Evolutionary conservation across 2,329 filamentous ascomycete species (phyloP).

Genomic region (Chrysosporium keratinophilum): DNA sequence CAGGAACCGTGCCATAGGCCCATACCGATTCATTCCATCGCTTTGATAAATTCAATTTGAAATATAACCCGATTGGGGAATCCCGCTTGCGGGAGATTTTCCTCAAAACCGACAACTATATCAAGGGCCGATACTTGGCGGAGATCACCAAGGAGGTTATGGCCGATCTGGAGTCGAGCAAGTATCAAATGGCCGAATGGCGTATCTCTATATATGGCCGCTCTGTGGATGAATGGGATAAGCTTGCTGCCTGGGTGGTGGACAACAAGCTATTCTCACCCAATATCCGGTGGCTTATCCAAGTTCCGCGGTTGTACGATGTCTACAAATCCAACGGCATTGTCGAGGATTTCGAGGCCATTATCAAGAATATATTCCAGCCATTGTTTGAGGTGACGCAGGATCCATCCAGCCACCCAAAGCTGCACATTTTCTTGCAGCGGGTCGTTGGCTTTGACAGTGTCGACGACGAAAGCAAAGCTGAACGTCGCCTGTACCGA

Average conservation of each 20-base stretch:
- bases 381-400: constrained; percentile 91
- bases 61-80: constrained; percentile 96
- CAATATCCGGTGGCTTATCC: constrained; percentile 94
- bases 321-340: constrained; percentile 84
- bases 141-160: constrained; percentile 99
- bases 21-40: constrained; percentile 97
- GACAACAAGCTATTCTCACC: constrained; percentile 97
- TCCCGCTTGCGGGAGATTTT: constrained; percentile 96
- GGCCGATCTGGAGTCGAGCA: constrained; percentile 91
- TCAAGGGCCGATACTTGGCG: constrained; percentile 86
- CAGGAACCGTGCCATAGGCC: constrained; percentile 44
- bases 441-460: constrained; percentile 94
- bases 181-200: constrained; percentile 99
- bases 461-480: constrained; percentile 96
- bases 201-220: constrained; percentile 95
- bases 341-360: constrained; percentile 82
- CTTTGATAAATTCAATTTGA: constrained; percentile 98
- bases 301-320: constrained; percentile 87
- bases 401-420: constrained; percentile 74
- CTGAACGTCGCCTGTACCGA: constrained; percentile 83
- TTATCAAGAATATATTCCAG: constrained; percentile 83
- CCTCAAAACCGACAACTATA: constrained; percentile 95
- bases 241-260: constrained; percentile 90
- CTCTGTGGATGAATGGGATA: constrained; percentile 91
- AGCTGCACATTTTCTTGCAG: constrained; percentile 89